Base-by-base conservation (phyloP, 441 rosid genomes). In the Adansonia madagascariensis region DNA sequence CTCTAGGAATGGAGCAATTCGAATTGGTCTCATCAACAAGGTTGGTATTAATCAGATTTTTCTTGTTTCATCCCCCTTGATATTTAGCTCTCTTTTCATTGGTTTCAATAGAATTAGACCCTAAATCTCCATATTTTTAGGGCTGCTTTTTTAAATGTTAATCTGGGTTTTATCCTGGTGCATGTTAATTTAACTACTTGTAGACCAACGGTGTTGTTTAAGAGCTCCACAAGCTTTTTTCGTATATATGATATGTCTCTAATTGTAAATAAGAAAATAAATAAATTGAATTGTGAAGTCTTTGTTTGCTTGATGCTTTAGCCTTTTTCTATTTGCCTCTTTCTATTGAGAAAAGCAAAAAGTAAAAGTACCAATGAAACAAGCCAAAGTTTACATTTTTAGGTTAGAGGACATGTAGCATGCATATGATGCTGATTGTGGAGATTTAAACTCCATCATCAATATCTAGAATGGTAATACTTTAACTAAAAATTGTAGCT, bases 1-100 rank as follows among this genome's bases (percentile, higher is more conserved):
- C 47, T 79, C 55, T 77, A 94, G 99, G 99, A 91, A 79, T 93
- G 98, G 97, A 74, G 80, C 75, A 91, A 88, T 77, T 82, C 84
- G 20, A 88, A 88, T 82, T 95, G 92, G 92, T 86, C 81, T 31
- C 83, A 91, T 79, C 96, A 89, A 39, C 97, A 90, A 83, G 86
- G 84, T 79, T 87, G 88, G 84, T 82, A 84, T 50, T 80, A 86
- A 74, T 87, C 83, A 82, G 90, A 92, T 91, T 80, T 35, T 0
- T 74, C 9, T 71, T 69, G 64, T 73, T 46, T 74, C 20, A 39
- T 43, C 43, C 43, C 46, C 3, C 43, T 62, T 71, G 22, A 10
- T 44, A 15, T 65, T 27, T 49, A 9, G 17, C 65, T 35, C 39
- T 35, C 39, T 55, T 64, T 59, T 50, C 14, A 14, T 62, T 6